Conservation (phyloP, 148 eudicot genomes). For the Vaccinium vitisidaea region DNA sequence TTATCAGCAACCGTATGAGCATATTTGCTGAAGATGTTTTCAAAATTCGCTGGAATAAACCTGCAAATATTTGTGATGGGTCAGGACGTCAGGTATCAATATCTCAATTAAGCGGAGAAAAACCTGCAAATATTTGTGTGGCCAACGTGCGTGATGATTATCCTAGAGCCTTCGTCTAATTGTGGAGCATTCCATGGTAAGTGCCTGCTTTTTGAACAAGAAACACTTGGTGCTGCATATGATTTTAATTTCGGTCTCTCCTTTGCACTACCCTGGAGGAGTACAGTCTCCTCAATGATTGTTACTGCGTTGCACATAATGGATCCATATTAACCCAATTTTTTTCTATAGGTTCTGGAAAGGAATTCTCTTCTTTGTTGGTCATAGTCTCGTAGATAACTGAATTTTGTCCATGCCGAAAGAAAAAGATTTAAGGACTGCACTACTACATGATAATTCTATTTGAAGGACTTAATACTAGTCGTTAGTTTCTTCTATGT, state of each 20-base stretch:
- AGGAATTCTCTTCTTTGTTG: neutral
- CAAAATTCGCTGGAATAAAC: constrained; percentile 61
- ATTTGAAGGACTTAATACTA: neutral
- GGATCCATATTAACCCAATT: neutral
- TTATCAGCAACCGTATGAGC: constrained; percentile 53
- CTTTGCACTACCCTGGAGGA: too few species aligned
- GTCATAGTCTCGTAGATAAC: neutral
- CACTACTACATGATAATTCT: neutral
- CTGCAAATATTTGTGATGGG: constrained; percentile 25
- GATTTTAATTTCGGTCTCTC: too few species aligned
- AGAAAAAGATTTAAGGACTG: neutral
- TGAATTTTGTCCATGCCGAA: neutral
- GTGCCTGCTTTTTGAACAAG: too few species aligned
- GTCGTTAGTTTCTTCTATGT: neutral
- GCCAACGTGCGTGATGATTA: too few species aligned
- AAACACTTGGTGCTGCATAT: too few species aligned
- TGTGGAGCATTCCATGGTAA: too few species aligned
- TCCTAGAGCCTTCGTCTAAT: too few species aligned
- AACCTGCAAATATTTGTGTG: too few species aligned
- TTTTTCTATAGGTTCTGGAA: neutral
- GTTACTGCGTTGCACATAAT: too few species aligned
- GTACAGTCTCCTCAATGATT: too few species aligned
- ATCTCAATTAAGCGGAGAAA: neutral
- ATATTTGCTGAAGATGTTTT: constrained; percentile 78
- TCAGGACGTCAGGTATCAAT: neutral